Conservation (phyloP, 83 land plant species). For the Isoetes engelmannii region DNA sequence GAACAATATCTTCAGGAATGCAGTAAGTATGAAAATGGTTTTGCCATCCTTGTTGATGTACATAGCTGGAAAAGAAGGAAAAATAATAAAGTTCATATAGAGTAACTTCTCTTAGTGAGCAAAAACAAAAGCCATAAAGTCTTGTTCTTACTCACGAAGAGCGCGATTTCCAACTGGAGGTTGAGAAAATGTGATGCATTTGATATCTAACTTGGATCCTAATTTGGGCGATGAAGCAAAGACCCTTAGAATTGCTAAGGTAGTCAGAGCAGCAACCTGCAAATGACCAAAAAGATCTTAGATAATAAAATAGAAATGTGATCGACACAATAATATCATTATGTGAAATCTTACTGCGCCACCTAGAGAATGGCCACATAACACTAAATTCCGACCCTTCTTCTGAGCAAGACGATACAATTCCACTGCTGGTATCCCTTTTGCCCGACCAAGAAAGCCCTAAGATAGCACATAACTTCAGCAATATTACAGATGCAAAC, state of each 20-base stretch:
- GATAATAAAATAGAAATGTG: background rate
- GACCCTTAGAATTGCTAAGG: slow-evolving; percentile 78
- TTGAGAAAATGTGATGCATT: slow-evolving; percentile 95
- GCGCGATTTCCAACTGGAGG: slow-evolving; percentile 98
- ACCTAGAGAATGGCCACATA: slow-evolving; percentile 97
- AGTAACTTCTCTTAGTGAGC: background rate
- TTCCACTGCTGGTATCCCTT: slow-evolving; percentile 88
- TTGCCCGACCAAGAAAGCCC: slow-evolving; percentile 94
- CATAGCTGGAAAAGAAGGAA: slow-evolving; percentile 51
- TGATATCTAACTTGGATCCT: slow-evolving; percentile 48
- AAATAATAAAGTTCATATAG: background rate
- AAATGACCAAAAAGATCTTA: slow-evolving; percentile 5
- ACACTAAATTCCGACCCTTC: slow-evolving; percentile 71
- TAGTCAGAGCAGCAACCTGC: slow-evolving; percentile 92
- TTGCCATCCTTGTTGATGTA: slow-evolving; percentile 83
- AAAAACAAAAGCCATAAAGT: background rate
- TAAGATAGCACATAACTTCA: slow-evolving; percentile 8
- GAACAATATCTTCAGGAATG: slow-evolving; percentile 94
- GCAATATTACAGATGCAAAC: background rate
- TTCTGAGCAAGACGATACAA: slow-evolving; percentile 80
- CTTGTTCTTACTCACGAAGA: slow-evolving; percentile 63
- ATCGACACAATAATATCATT: background rate
- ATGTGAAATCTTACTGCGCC: slow-evolving; percentile 61
- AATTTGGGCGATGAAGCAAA: slow-evolving; percentile 52
- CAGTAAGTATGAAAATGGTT: slow-evolving; percentile 80